phyloP scores from a whole-genome alignment of 2,329 filamentous ascomycete species.

The Mycosphaerella arachidis region DNA sequence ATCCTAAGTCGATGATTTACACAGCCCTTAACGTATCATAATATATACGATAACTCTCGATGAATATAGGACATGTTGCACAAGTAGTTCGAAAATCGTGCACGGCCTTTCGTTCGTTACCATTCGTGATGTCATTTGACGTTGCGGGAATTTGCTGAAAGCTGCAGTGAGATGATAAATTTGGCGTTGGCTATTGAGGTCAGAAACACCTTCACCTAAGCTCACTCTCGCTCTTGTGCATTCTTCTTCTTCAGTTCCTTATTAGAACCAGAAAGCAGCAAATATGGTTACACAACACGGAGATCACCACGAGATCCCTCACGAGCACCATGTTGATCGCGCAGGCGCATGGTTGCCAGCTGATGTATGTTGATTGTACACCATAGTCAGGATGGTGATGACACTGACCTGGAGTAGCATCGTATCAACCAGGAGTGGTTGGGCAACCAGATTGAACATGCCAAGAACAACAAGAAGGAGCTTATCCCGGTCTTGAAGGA shows the following conservation, averaged over 20 bases:
- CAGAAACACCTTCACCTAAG: background rate
- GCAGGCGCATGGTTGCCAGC: slow-evolving; percentile 58
- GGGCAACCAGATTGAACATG: slow-evolving; percentile 51
- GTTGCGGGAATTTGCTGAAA: background rate
- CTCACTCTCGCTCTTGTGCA: background rate
- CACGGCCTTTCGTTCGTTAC: background rate
- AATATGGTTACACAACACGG: slow-evolving; percentile 30
- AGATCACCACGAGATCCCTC: slow-evolving; percentile 50
- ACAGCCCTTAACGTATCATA: too few species aligned
- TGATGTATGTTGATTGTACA: background rate
- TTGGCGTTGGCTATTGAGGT: background rate
- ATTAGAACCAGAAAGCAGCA: background rate
- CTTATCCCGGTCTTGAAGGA: slow-evolving; percentile 59
- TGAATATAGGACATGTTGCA: too few species aligned
- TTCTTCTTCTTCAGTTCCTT: background rate
- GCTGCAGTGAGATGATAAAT: background rate
- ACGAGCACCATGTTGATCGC: slow-evolving; percentile 44
- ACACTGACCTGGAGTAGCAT: slow-evolving; percentile 45
- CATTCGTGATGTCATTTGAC: background rate
- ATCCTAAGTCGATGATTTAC: too few species aligned
- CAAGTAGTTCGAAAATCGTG: too few species aligned
- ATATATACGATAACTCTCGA: too few species aligned
- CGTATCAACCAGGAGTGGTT: slow-evolving; percentile 61
- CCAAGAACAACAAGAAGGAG: slow-evolving; percentile 48
- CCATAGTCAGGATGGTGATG: background rate